phyloP scores from a whole-genome alignment of 2,329 filamentous ascomycete species.

The Pseudocercospora macadamiae region DNA sequence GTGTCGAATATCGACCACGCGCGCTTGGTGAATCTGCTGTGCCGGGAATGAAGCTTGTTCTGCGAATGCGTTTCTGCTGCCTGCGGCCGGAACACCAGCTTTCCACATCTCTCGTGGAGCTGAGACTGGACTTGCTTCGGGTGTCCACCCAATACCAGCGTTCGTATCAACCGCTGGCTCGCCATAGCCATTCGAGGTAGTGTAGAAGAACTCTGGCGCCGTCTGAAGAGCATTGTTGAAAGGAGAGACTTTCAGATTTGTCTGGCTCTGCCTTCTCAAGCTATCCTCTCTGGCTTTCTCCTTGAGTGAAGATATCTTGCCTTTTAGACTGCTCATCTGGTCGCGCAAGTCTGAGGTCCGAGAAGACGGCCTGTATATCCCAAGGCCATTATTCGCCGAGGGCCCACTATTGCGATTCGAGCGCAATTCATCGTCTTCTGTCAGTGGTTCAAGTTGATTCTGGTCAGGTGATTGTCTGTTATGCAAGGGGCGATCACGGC shows the following conservation, averaged over 20 bases:
- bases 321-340: conserved; percentile 83
- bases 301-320: conserved; percentile 78
- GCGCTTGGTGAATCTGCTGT: conserved; percentile 17
- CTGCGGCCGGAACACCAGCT: conserved; percentile 8
- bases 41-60: conserved; percentile 22
- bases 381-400: conserved; percentile 34
- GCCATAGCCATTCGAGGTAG: conserved; percentile 22
- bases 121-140: conserved; percentile 18
- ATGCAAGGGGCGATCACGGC: conserved; percentile 36
- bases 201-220: conserved; percentile 38
- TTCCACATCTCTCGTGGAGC: conserved; percentile 18
- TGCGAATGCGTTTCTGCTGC: conserved; percentile 34
- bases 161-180: conserved; percentile 25
- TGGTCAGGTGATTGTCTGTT: conserved; percentile 43
- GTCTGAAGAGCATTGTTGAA: conserved; percentile 66
- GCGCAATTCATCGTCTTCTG: conserved; percentile 42
- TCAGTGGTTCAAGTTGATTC: conserved; percentile 44
- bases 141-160: conserved; percentile 31
- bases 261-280: conserved; percentile 74
- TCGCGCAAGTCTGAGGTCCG: conserved; percentile 75
- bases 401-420: conserved; percentile 22
- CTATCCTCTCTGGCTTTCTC: conserved; percentile 79
- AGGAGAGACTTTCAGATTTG: conserved; percentile 75
- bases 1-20: conserved; percentile 17
- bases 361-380: conserved; percentile 68